These are phyloP conservation scores for Arthrobotrys sinensis DNA, from an alignment of 2,329 filamentous ascomycete genomes.

Conservation along the genomic window DNA sequence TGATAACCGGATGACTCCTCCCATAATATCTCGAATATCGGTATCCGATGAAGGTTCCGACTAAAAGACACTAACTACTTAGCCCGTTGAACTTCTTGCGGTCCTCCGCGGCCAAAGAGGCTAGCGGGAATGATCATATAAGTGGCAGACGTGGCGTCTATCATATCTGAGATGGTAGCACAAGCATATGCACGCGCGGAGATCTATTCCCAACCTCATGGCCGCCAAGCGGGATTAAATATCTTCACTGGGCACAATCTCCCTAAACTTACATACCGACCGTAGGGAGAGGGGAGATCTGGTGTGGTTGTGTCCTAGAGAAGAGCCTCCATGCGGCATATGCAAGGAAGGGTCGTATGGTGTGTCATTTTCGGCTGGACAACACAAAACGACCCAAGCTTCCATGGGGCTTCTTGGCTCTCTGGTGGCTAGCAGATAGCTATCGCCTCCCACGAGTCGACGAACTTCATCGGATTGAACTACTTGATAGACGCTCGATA, in stretches of 20 bases:
- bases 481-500: slow-evolving; percentile 3
- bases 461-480: slow-evolving; percentile 7
- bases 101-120: not conserved
- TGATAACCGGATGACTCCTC: no score
- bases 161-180: not conserved
- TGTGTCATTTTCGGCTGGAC: slow-evolving; percentile 56
- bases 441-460: slow-evolving; percentile 9
- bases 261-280: slow-evolving; percentile 2
- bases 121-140: not conserved
- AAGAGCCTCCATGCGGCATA: slow-evolving; percentile 5
- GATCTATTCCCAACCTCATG: not conserved
- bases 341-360: slow-evolving; percentile 15
- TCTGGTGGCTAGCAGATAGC: not conserved
- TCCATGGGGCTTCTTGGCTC: not conserved
- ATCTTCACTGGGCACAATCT: slow-evolving; percentile 17
- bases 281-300: not conserved
- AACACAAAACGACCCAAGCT: slow-evolving; percentile 39
- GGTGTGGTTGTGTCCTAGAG: not conserved
- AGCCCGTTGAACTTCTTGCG: not conserved
- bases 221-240: slow-evolving; percentile 7
- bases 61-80: not conserved
- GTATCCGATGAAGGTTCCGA: no score
- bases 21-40: no score
- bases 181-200: not conserved
- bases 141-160: slow-evolving; percentile 29